Base-by-base conservation (phyloP, 148 eudicot species). In the Spergularia marina region DNA sequence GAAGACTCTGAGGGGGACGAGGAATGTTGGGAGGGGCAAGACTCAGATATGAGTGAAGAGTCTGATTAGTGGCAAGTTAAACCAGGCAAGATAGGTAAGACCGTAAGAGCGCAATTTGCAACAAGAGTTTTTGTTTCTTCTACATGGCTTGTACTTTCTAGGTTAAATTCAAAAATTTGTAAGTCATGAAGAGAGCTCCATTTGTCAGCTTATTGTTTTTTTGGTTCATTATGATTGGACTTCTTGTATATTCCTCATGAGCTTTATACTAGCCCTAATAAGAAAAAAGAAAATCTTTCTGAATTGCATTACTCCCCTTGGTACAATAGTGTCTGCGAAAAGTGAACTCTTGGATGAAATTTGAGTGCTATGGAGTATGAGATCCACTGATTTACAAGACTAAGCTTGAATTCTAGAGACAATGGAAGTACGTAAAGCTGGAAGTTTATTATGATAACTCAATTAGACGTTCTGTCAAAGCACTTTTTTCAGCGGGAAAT, bases 1-100 rank as follows among this genome's bases (percentile, higher is more conserved):
- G 88, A 84, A 52, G 85, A 75, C 49, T 77, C 74, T 71, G 88
- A 85, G 40, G 79, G 49, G 65, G 93, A 83, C 64, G 92, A 82
- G 54, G 93, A 84, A 77, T 79, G 75, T 60, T 79, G 80, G 84
- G 86, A 78, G 12, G 87, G 80, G 53, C 83, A 57, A 59, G 74
- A 58, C 76, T 86, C 87, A 2, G 88, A 81, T 77, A 58, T 30
- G 21, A 89, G 86, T 52, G 79, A 49, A n/a, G 83, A 80, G 49
- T 78, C 88, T 6, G 91, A 84, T 79, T 87, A 84, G 68, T 86
- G 80, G 73, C 36, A 23, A 17, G 47, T 57, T 73, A 41, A 39
- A 49, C 70, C 51, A 66, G 56, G 11, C 62, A 16, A 34, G 68
- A 57, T 63, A 21, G 39, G 55, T 68, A 21, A 63, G 49, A 51